Conservation (phyloP, 768 basidiomycete genomes). For the Fomitopsis serialis region DNA sequence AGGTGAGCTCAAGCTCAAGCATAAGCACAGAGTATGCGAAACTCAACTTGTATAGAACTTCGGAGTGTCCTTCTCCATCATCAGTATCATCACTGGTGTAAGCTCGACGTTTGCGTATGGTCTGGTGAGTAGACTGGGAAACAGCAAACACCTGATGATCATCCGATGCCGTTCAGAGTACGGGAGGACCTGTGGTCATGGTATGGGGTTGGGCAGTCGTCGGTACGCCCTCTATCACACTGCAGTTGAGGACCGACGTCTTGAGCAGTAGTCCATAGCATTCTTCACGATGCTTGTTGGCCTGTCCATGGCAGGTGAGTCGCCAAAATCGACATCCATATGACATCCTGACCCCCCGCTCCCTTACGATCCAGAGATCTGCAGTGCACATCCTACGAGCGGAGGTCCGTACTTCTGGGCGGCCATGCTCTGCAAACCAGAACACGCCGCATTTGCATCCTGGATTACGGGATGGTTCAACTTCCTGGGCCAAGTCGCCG, state of each 20-base stretch:
- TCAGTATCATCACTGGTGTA: slow-evolving; percentile 68
- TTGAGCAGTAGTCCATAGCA: slow-evolving; percentile 24
- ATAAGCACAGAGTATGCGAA: too few relatives aligned
- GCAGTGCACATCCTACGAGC: slow-evolving; percentile 63
- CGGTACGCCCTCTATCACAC: slow-evolving; percentile 25
- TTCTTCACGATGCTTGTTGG: slow-evolving; percentile 70
- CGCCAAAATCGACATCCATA: too few relatives aligned
- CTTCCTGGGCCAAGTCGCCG: slow-evolving; percentile 68
- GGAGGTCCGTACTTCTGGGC: slow-evolving; percentile 81
- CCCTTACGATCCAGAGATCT: slow-evolving; percentile 26
- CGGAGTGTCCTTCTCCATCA: slow-evolving; percentile 72
- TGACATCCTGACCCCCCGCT: too few relatives aligned
- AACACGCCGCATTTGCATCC: slow-evolving; percentile 57
- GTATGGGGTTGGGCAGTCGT: slow-evolving; percentile 71
- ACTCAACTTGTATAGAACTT: slow-evolving; percentile 44
- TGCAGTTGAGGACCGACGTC: not conserved
- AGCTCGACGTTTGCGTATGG: slow-evolving; percentile 68
- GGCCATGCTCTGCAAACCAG: slow-evolving; percentile 58
- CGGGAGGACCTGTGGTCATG: slow-evolving; percentile 75
- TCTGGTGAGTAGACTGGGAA: slow-evolving; percentile 52
- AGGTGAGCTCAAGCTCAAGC: slow-evolving; percentile 34
- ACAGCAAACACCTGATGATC: not conserved
- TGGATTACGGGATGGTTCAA: slow-evolving; percentile 81
- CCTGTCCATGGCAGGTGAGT: slow-evolving; percentile 65
- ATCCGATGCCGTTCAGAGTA: slow-evolving; percentile 38